Evolutionary conservation across 768 basidiomycete genomes (phyloP).

Genomic region (Cantharellus anzutake): DNA sequence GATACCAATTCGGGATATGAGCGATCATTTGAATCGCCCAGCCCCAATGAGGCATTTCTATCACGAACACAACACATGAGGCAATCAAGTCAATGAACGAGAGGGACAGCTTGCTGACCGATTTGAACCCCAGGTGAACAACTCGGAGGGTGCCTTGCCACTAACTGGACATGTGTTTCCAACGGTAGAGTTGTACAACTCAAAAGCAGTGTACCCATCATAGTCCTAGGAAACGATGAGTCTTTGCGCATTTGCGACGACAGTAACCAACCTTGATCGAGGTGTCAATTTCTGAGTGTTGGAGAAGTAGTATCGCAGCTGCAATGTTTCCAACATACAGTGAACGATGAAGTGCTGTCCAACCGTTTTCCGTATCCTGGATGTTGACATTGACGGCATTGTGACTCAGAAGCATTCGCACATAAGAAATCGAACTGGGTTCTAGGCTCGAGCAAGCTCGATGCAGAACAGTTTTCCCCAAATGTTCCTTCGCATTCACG

Average conservation of each 20-base stretch:
- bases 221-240: conserved; percentile 28
- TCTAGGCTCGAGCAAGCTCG: conserved; percentile 53
- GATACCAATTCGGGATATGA: conserved; percentile 56
- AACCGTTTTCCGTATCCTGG: conserved; percentile 65
- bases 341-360: conserved; percentile 82
- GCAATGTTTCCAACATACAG: conserved; percentile 63
- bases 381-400: conserved; percentile 63
- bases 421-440: conserved; percentile 49
- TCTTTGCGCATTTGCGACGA: not conserved
- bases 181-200: conserved; percentile 82
- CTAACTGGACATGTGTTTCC: conserved; percentile 42
- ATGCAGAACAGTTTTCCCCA: conserved; percentile 67
- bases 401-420: conserved; percentile 54
- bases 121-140: conserved; percentile 82
- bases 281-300: conserved; percentile 51
- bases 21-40: conserved; percentile 64
- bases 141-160: conserved; percentile 22
- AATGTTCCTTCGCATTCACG: conserved; percentile 51
- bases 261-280: conserved; percentile 22
- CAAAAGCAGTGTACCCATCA: conserved; percentile 83
- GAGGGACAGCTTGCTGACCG: conserved; percentile 21
- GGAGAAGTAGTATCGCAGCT: conserved; percentile 51
- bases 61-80: not conserved
- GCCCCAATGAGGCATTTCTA: conserved; percentile 78
- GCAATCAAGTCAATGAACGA: not conserved